Evolutionary conservation across 192 early-diverging fungal species (phyloP).

Genomic region (Lunasporangiospora selenospora): DNA sequence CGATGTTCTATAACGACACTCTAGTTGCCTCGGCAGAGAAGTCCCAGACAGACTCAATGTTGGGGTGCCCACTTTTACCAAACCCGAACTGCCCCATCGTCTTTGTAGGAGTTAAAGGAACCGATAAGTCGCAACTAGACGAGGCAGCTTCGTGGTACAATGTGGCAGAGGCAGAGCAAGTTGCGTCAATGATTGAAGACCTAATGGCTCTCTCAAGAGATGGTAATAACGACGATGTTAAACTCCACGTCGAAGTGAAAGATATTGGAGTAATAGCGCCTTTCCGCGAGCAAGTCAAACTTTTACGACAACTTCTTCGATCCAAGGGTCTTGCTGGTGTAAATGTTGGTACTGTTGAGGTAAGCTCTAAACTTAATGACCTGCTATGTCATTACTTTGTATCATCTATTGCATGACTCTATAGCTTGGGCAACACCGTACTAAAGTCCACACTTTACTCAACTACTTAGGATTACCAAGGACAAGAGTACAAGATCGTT

Average conservation of each 20-base stretch:
- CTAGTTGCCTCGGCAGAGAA: slow-evolving; percentile 47
- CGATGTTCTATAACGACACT: slow-evolving; percentile 56
- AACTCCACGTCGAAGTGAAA: slow-evolving; percentile 26
- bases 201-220: slow-evolving; percentile 20
- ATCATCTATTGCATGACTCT: too few species aligned
- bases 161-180: slow-evolving; percentile 48
- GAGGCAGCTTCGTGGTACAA: slow-evolving; percentile 61
- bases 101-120: slow-evolving; percentile 58
- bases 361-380: not conserved
- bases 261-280: slow-evolving; percentile 65
- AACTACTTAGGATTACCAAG: slow-evolving; percentile 64
- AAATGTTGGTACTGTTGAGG: slow-evolving; percentile 48
- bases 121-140: slow-evolving; percentile 44
- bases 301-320: slow-evolving; percentile 48
- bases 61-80: slow-evolving; percentile 40
- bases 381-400: too few species aligned
- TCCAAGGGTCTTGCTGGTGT: slow-evolving; percentile 34
- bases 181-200: slow-evolving; percentile 44
- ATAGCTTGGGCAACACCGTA: too few species aligned
- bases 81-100: slow-evolving; percentile 56
- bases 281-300: slow-evolving; percentile 61
- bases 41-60: slow-evolving; percentile 40
- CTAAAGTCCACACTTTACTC: too few species aligned
- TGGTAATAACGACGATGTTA: not conserved
- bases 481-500: slow-evolving; percentile 58